Evolutionary conservation across 768 basidiomycete genomes (phyloP), one percentile per base, ranked within the genome.

Genomic region (Amanita jacksonii): DNA sequence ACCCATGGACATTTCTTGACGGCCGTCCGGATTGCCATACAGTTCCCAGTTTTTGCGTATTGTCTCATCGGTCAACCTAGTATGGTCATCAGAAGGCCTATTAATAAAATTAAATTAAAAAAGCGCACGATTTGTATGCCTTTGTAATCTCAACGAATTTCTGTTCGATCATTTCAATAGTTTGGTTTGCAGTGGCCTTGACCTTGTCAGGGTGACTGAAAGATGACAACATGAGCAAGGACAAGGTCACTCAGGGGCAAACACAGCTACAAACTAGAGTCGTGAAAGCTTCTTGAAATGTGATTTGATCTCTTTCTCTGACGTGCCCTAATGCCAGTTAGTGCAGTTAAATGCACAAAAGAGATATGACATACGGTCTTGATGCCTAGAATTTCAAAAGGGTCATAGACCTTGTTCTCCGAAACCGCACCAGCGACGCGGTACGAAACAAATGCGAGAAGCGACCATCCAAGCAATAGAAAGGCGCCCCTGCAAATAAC

Each of bases 151-250:
- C 77, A 16, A 98, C 88, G 61, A 96, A 99, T 47, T 78, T 78
- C 42, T 80, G 73, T 52, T 86, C 85, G 24, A 90, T 91, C 5
- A 78, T 74, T 57, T 97, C 94, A 30, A 82, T 69, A 0, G 93
- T 97, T 52, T 90, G 69, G 56, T 96, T 91, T 2, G 70, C 76
- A 0, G 79, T 73, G 8, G 85, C 75, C 56, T 79, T 83, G 49
- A 93, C 88, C 68, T 98, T 98, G 71, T 99, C 96, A 0, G 96
- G 96, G 60, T 98, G 96, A 61, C 93, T 98, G 40, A 6, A 25
- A 22, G 27, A 25, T 30, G 9, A 22, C n/a, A n/a, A n/a, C n/a
- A 25, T 9, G 37, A 32, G 37, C 15, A 30, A 35, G 18, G 23
- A 39, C 28, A 22, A 18, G 8, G 22, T 5, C 20, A 23, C 6